Percentiles rank a stretch among this genome's conserved stretches.
Conservation (phyloP, 2,329 filamentous ascomycete species). For the Ophiostoma quercus region DNA sequence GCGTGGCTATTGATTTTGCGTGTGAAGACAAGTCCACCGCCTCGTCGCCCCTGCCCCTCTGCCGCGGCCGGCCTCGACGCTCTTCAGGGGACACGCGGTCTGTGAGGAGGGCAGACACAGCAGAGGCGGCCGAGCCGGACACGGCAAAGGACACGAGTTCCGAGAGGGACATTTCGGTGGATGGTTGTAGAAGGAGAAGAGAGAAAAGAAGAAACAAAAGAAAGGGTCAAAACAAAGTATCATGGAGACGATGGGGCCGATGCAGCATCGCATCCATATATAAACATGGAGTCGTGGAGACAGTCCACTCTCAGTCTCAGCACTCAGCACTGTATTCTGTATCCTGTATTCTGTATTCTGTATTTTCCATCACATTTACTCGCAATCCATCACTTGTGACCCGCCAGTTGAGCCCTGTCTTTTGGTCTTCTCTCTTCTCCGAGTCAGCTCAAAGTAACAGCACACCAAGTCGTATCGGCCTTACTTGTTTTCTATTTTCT, state of each 20-base stretch:
- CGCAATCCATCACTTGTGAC: not conserved
- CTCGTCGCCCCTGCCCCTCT: not conserved
- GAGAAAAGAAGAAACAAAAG: not conserved
- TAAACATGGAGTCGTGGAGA: conserved; percentile 7
- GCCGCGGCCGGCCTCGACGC: not conserved
- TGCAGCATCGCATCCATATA: conserved; percentile 13
- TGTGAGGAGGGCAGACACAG: conserved; percentile 69
- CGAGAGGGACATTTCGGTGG: conserved; percentile 44
- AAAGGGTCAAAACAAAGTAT: not conserved
- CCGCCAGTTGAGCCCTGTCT: not conserved
- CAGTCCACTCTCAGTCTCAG: not conserved
- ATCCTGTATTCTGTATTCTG: too few relatives aligned
- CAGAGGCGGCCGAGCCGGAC: conserved; percentile 72
- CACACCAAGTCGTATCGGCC: not conserved
- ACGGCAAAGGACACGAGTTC: conserved; percentile 70
- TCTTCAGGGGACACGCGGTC: conserved; percentile 52
- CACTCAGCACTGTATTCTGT: not conserved
- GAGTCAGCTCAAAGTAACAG: not conserved
- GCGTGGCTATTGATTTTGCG: not conserved
- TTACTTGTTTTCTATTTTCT: not conserved
- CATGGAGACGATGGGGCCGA: not conserved
- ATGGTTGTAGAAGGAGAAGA: not conserved
- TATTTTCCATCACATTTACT: too few relatives aligned
- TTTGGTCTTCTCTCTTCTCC: not conserved
- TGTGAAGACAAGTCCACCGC: too few relatives aligned